phyloP scores from a whole-genome alignment of 345 rosid species.

The Zanthoxylum bungeanum region DNA sequence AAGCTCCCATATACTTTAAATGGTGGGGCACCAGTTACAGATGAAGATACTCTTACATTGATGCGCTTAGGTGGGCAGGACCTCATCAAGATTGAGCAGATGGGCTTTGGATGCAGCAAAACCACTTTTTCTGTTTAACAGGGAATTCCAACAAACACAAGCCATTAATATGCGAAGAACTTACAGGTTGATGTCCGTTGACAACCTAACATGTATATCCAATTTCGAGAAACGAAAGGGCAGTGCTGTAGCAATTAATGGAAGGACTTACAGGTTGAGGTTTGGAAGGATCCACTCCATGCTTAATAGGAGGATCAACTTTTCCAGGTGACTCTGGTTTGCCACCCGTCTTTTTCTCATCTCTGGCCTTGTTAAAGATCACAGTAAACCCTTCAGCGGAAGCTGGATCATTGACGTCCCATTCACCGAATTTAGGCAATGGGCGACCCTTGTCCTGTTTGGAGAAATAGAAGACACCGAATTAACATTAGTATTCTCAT shows the following conservation, averaged over 20 bases:
- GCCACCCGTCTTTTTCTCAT: slow-evolving; percentile 44
- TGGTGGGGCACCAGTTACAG: slow-evolving; percentile 41
- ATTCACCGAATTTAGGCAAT: slow-evolving; percentile 34
- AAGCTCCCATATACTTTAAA: slow-evolving; percentile 41
- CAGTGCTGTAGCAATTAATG: neutral
- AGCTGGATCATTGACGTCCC: slow-evolving; percentile 33
- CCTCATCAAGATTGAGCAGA: slow-evolving; percentile 60
- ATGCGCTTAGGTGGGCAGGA: slow-evolving; percentile 25
- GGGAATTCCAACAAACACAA: neutral
- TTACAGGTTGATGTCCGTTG: neutral
- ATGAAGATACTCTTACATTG: slow-evolving; percentile 29
- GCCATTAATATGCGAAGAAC: neutral
- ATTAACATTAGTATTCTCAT: slow-evolving; percentile 4
- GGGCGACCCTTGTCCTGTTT: slow-evolving; percentile 16
- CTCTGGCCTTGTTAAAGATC: slow-evolving; percentile 32
- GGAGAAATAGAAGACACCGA: slow-evolving; percentile 10
- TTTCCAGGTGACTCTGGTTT: slow-evolving; percentile 64
- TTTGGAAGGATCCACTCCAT: slow-evolving; percentile 61
- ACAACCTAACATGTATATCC: too few species aligned
- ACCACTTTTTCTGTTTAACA: slow-evolving; percentile 82
- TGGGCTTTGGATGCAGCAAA: slow-evolving; percentile 79
- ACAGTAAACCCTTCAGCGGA: slow-evolving; percentile 30
- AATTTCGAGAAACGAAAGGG: neutral
- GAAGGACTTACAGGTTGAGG: slow-evolving; percentile 67
- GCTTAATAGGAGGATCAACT: slow-evolving; percentile 47